Conservation (phyloP, 495 filamentous ascomycete species). For the Daldinia concentrica region DNA sequence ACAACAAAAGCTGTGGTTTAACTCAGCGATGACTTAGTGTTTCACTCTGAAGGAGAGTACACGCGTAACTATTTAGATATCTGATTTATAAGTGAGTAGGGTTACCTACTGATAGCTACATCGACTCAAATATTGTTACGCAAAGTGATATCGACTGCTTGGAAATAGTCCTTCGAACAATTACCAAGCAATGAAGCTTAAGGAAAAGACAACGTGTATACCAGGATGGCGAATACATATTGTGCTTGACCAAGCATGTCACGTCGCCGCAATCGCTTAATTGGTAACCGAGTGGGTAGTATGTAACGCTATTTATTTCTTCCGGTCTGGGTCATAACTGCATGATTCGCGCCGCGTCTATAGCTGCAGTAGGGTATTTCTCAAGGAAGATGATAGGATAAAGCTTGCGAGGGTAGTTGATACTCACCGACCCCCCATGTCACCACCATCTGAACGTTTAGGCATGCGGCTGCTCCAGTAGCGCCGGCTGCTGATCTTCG, state of each 20-base stretch:
- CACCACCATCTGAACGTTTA: slow-evolving; percentile 32
- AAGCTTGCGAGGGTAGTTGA: slow-evolving; percentile 24
- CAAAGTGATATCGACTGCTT: slow-evolving; percentile 10
- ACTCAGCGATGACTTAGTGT: neutral
- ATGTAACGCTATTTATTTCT: slow-evolving; percentile 37
- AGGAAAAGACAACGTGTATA: slow-evolving; percentile 6
- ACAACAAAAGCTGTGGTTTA: neutral
- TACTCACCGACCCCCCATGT: slow-evolving; percentile 32
- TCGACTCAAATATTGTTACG: neutral
- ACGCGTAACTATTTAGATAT: neutral
- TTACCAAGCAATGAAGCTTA: slow-evolving; percentile 20
- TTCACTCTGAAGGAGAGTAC: neutral
- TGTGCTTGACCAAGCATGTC: slow-evolving; percentile 12
- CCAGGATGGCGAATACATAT: slow-evolving; percentile 23
- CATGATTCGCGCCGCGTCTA: slow-evolving; percentile 36
- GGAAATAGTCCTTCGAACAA: neutral
- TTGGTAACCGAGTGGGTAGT: slow-evolving; percentile 26
- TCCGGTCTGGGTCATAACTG: slow-evolving; percentile 30
- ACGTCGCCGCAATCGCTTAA: slow-evolving; percentile 31
- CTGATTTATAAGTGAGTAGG: neutral
- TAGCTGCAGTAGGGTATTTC: slow-evolving; percentile 30
- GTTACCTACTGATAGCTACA: neutral
- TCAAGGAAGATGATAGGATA: slow-evolving; percentile 24
- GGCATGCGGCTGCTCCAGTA: slow-evolving; percentile 41
- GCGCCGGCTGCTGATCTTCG: slow-evolving; percentile 37